Evolutionary conservation across 371 early-diverging fungal genomes (phyloP).

Genomic region (Haplosporangium sp.): DNA sequence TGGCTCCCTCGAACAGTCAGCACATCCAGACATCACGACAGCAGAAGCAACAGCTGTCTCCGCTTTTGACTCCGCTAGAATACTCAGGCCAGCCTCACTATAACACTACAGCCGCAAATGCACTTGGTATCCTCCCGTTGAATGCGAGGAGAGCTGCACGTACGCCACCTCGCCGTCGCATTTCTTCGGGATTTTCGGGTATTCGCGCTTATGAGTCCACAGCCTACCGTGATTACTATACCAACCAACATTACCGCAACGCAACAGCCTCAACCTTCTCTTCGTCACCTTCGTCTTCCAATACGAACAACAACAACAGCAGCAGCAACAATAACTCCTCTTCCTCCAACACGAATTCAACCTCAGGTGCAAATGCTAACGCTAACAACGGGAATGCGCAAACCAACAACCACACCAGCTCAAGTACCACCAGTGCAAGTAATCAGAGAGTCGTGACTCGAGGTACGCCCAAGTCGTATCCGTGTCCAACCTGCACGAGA

Average conservation of each 20-base stretch:
- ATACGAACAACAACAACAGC: conserved; percentile 14
- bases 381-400: conserved; percentile 4
- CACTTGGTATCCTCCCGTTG: not conserved
- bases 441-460: not conserved
- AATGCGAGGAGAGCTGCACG: conserved; percentile 18
- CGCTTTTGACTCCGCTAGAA: not conserved
- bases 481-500: conserved; percentile 44
- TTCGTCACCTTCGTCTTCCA: conserved; percentile 7
- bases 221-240: conserved; percentile 8
- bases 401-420: conserved; percentile 2
- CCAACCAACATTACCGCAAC: conserved; percentile 12
- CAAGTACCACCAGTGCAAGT: not conserved
- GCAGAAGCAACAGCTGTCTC: conserved; percentile 2
- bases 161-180: conserved; percentile 9
- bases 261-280: conserved; percentile 4
- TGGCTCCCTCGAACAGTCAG: not conserved
- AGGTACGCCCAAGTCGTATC: conserved; percentile 29
- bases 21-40: conserved; percentile 5
- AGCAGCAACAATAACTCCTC: not conserved
- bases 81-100: not conserved
- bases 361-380: not conserved
- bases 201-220: conserved; percentile 26
- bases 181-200: conserved; percentile 14
- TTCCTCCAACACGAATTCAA: not conserved
- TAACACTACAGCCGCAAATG: not conserved